Evolutionary conservation across 2,329 filamentous ascomycete species (phyloP).

Genomic region (Aureobasidium zeae): DNA sequence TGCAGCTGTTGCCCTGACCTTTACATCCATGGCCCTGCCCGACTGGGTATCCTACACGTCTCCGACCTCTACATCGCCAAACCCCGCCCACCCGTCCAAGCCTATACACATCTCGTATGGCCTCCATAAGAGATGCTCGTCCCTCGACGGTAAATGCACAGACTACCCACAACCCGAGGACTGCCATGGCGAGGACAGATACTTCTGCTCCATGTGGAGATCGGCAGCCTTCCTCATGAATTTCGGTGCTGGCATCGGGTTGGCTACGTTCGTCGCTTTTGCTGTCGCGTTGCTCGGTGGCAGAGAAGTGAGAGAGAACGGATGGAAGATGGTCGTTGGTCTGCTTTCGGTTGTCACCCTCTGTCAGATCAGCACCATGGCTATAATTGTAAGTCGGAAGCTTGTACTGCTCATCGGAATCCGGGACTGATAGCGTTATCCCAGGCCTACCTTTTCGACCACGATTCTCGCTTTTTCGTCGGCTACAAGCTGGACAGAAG

Average conservation of each 20-base stretch:
- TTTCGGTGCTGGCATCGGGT: conserved; percentile 71
- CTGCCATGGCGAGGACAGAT: conserved; percentile 56
- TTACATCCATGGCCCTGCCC: conserved; percentile 59
- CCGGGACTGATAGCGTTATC: conserved; percentile 12
- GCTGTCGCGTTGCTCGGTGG: conserved; percentile 68
- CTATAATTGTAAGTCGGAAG: conserved; percentile 64
- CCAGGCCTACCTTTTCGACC: conserved; percentile 75
- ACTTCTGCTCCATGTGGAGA: conserved; percentile 89
- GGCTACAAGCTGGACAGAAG: conserved; percentile 75
- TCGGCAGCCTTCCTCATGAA: conserved; percentile 81
- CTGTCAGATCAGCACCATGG: conserved; percentile 69
- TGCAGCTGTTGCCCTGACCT: conserved; percentile 60
- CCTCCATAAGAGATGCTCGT: conserved; percentile 72
- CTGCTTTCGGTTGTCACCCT: conserved; percentile 57
- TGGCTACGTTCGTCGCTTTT: conserved; percentile 73
- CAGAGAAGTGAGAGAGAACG: conserved; percentile 66
- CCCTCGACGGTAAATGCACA: conserved; percentile 52
- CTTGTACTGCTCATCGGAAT: background rate
- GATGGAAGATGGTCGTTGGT: conserved; percentile 67
- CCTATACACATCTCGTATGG: conserved; percentile 61
- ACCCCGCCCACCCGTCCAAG: conserved; percentile 26
- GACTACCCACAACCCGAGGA: conserved; percentile 59
- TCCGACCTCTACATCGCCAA: conserved; percentile 19
- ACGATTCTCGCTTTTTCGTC: conserved; percentile 72
- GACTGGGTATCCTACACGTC: conserved; percentile 56